Conservation (phyloP, 2,329 filamentous ascomycete species). For the Ophiostoma populinum region DNA sequence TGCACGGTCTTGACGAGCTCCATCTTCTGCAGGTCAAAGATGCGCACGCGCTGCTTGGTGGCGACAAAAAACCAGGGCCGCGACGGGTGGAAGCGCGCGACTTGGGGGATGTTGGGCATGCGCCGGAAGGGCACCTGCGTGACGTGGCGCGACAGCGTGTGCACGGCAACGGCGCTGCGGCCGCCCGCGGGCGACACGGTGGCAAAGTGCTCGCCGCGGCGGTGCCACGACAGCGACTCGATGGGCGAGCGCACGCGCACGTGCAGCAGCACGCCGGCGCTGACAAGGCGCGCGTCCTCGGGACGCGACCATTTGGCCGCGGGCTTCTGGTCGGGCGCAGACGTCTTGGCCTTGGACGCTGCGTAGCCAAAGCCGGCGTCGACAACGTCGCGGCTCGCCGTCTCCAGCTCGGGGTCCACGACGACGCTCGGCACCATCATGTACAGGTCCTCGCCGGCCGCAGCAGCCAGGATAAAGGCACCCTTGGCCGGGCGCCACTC, state of each 20-base stretch:
- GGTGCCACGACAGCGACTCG: slow-evolving; percentile 86
- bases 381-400: slow-evolving; percentile 56
- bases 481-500: slow-evolving; percentile 80
- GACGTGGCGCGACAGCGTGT: slow-evolving; percentile 86
- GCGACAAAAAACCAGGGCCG: slow-evolving; percentile 91
- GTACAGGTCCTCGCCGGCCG: slow-evolving; percentile 70
- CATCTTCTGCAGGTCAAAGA: slow-evolving; percentile 84
- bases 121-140: slow-evolving; percentile 86
- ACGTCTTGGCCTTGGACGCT: slow-evolving; percentile 42
- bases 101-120: slow-evolving; percentile 59
- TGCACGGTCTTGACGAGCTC: slow-evolving; percentile 86
- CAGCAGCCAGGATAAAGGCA: slow-evolving; percentile 64
- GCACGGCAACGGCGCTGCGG: slow-evolving; percentile 71
- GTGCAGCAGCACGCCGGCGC: slow-evolving; percentile 63
- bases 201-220: slow-evolving; percentile 83
- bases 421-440: slow-evolving; percentile 57
- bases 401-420: slow-evolving; percentile 55
- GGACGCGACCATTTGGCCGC: slow-evolving; percentile 75
- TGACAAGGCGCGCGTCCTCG: slow-evolving; percentile 51
- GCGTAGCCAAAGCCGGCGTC: slow-evolving; percentile 90
- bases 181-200: slow-evolving; percentile 73
- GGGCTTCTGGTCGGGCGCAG: slow-evolving; percentile 50
- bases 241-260: slow-evolving; percentile 64
- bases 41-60: slow-evolving; percentile 80
- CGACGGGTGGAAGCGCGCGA: slow-evolving; percentile 85